Percentiles rank a stretch among this genome's conserved stretches.
These are phyloP conservation scores for Circinella minor DNA, from an alignment of 371 early-diverging fungal species.

Conservation along the genomic window DNA sequence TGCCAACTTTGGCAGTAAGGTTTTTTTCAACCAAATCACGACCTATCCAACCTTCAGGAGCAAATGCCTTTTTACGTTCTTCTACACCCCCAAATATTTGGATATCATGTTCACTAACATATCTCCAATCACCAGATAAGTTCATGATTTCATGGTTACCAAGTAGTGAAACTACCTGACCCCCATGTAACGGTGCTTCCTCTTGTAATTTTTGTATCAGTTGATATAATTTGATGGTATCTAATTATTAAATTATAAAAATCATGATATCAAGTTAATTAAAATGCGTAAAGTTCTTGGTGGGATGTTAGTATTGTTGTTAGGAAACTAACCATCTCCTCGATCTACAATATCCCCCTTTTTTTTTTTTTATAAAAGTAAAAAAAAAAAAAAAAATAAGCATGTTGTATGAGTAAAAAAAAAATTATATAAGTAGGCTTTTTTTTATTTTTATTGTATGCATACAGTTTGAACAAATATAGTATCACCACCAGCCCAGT, in stretches of 20 bases:
- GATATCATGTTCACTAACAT: slow-evolving; percentile 69
- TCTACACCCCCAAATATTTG: slow-evolving; percentile 65
- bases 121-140: slow-evolving; percentile 69
- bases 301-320: too few species aligned
- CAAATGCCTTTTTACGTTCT: slow-evolving; percentile 60
- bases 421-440: neutral
- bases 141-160: slow-evolving; percentile 86
- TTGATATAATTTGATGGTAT: slow-evolving; percentile 71
- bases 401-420: too few species aligned
- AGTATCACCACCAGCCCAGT: slow-evolving; percentile 71
- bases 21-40: slow-evolving; percentile 56
- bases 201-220: slow-evolving; percentile 59
- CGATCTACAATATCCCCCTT: slow-evolving; percentile 82
- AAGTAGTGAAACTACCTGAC: slow-evolving; percentile 60
- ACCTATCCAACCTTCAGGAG: slow-evolving; percentile 71
- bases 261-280: too few species aligned
- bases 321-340: slow-evolving; percentile 34
- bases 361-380: too few species aligned
- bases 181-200: slow-evolving; percentile 65
- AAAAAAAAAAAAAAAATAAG: neutral
- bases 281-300: too few species aligned
- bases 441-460: neutral
- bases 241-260: slow-evolving; percentile 25
- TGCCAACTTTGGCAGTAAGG: slow-evolving; percentile 64
- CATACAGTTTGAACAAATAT: slow-evolving; percentile 56